These are phyloP conservation scores for Raddia distichophylla DNA, from an alignment of 176 grass and related monocot species.

Conservation along the genomic window DNA sequence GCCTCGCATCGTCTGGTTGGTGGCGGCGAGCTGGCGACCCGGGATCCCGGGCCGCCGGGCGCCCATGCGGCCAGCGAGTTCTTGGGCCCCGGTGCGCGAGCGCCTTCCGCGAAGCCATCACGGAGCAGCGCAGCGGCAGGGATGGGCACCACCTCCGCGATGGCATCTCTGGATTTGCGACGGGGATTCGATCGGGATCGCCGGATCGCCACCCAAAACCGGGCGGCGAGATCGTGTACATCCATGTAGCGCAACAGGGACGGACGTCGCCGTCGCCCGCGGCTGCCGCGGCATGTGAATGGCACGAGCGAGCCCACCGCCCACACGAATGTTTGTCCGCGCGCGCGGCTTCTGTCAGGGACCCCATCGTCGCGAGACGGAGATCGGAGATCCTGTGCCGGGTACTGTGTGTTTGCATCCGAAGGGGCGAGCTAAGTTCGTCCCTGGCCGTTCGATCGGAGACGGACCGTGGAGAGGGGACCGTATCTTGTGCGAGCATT, in stretches of 20 bases:
- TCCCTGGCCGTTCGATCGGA: neutral
- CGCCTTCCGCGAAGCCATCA: constrained; percentile 19
- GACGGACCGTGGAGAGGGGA: neutral
- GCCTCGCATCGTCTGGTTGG: neutral
- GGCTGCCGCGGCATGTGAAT: constrained; percentile 22
- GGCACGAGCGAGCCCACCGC: constrained; percentile 19
- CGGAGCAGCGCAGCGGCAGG: constrained; percentile 31
- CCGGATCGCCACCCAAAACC: neutral
- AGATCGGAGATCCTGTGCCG: constrained; percentile 11
- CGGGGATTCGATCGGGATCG: neutral
- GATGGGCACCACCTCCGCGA: neutral
- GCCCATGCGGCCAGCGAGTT: constrained; percentile 42
- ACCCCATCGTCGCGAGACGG: neutral
- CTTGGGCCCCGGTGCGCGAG: constrained; percentile 16
- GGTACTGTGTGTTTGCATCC: neutral
- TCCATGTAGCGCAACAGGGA: constrained; percentile 19
- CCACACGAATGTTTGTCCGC: constrained; percentile 66
- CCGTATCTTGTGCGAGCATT: neutral
- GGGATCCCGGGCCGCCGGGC: neutral
- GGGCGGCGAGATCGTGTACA: neutral
- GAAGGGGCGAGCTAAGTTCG: neutral
- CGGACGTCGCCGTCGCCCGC: neutral
- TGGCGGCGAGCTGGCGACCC: constrained; percentile 9
- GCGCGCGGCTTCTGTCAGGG: constrained; percentile 20
- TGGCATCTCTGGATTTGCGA: neutral